Evolutionary conservation across 495 filamentous ascomycete genomes (phyloP).

Genomic region (Haplographium delicatum): DNA sequence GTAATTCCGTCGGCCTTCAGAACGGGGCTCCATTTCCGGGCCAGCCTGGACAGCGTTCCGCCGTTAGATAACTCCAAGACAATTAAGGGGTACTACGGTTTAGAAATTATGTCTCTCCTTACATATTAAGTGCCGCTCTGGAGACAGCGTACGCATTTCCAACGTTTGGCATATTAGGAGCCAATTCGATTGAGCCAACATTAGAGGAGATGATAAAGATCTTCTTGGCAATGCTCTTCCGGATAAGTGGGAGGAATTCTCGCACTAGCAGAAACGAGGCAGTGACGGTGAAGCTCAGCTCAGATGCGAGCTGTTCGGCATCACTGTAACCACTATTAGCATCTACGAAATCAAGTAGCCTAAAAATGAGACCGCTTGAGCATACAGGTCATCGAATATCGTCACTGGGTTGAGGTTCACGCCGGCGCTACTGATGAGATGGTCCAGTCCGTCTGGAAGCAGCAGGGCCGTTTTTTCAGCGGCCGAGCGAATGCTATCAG

Average conservation of each 20-base stretch:
- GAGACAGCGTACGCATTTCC: slow-evolving; percentile 6
- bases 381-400: not conserved
- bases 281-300: slow-evolving; percentile 4
- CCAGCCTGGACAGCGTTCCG: too few relatives aligned
- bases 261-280: not conserved
- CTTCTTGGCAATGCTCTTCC: slow-evolving; percentile 9
- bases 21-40: slow-evolving; percentile 13
- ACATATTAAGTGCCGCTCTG: slow-evolving; percentile 16
- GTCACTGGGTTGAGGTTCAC: not conserved
- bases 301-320: not conserved
- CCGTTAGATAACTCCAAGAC: too few relatives aligned
- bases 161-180: slow-evolving; percentile 1
- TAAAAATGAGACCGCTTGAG: not conserved
- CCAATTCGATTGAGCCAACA: slow-evolving; percentile 12
- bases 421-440: not conserved
- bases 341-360: too few relatives aligned
- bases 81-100: too few relatives aligned
- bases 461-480: slow-evolving; percentile 1
- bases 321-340: not conserved
- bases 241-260: slow-evolving; percentile 12
- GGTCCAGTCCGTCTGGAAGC: slow-evolving; percentile 12
- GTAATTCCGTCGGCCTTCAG: slow-evolving; percentile 14
- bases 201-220: slow-evolving; percentile 6
- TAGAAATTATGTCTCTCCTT: too few relatives aligned
- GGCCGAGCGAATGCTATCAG: slow-evolving; percentile 5